These are phyloP conservation scores for Pichia sp. DNA, from an alignment of 1,139 yeast species.

Conservation along the genomic window DNA sequence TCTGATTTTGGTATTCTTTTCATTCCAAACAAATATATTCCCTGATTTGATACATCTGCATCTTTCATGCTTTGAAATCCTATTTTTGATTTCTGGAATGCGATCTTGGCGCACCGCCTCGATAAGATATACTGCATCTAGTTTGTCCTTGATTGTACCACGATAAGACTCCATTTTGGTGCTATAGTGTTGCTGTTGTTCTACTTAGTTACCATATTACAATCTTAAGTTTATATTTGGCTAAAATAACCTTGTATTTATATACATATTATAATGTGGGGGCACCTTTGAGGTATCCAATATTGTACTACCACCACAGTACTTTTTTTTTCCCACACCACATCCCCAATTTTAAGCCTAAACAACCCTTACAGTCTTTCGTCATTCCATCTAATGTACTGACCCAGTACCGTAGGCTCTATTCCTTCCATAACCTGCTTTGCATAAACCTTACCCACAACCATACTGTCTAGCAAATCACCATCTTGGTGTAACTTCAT, in stretches of 20 bases:
- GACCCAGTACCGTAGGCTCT: constrained; percentile 49
- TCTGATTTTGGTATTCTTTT: constrained; percentile 61
- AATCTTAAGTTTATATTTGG: neutral
- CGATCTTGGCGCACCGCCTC: constrained; percentile 56
- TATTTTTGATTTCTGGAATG: constrained; percentile 51
- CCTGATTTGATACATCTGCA: constrained; percentile 39
- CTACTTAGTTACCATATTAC: no score
- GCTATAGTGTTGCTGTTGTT: no score
- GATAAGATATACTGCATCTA: constrained; percentile 56
- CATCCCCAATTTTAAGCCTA: neutral
- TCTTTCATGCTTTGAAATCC: constrained; percentile 55
- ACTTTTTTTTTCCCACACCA: neutral
- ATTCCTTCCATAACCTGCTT: constrained; percentile 57
- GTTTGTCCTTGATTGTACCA: constrained; percentile 49
- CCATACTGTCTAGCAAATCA: constrained; percentile 53
- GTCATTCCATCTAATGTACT: constrained; percentile 56
- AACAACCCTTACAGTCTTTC: neutral
- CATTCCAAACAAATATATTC: constrained; percentile 67
- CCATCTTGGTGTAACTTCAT: constrained; percentile 48
- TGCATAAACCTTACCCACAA: constrained; percentile 64
- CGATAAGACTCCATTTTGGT: constrained; percentile 57
- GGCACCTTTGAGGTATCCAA: neutral
- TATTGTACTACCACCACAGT: constrained; percentile 1
- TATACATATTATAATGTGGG: no score
- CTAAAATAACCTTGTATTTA: neutral